Evolutionary conservation across 805 yeast genomes (phyloP).

Genomic region (Isabelozyma pseudorhagii): DNA sequence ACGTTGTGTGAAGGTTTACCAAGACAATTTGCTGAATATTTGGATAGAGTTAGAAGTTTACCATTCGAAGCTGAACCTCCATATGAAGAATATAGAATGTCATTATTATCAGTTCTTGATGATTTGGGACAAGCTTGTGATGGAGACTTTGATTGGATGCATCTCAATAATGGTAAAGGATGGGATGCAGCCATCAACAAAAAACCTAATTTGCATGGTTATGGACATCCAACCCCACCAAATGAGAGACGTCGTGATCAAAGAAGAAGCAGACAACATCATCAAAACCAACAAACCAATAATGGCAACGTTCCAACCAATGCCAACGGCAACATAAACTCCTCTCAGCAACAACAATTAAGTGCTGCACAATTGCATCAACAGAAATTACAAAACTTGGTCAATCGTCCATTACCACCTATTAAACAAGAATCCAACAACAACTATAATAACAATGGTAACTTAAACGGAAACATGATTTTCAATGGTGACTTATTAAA

Average conservation of each 20-base stretch:
- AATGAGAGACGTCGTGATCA: conserved; percentile 45
- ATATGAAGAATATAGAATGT: conserved; percentile 60
- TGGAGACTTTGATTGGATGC: conserved; percentile 79
- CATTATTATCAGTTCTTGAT: conserved; percentile 58
- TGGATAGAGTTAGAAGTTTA: conserved; percentile 63
- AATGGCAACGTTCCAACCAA: conserved; percentile 1
- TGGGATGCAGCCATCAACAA: conserved; percentile 77
- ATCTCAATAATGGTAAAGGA: conserved; percentile 72
- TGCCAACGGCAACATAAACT: conserved; percentile 5
- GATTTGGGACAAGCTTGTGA: conserved; percentile 60
- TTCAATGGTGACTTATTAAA: conserved; percentile 13
- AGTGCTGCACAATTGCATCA: conserved; percentile 48
- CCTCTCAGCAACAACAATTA: conserved; percentile 29
- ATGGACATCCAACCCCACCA: conserved; percentile 68
- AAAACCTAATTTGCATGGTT: conserved; percentile 78
- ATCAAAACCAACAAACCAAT: conserved; percentile 29
- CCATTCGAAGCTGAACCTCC: conserved; percentile 81
- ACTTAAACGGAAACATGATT: conserved; percentile 7
- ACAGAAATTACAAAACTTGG: conserved; percentile 47
- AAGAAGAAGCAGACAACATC: conserved; percentile 43
- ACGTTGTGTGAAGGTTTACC: conserved; percentile 67
- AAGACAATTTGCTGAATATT: conserved; percentile 68
- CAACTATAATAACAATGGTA: conserved; percentile 7
- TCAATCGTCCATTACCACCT: conserved; percentile 47
- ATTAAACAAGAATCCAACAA: conserved; percentile 41